Conservation (phyloP, 176 grass and related monocot species). For the Secale cereale region DNA sequence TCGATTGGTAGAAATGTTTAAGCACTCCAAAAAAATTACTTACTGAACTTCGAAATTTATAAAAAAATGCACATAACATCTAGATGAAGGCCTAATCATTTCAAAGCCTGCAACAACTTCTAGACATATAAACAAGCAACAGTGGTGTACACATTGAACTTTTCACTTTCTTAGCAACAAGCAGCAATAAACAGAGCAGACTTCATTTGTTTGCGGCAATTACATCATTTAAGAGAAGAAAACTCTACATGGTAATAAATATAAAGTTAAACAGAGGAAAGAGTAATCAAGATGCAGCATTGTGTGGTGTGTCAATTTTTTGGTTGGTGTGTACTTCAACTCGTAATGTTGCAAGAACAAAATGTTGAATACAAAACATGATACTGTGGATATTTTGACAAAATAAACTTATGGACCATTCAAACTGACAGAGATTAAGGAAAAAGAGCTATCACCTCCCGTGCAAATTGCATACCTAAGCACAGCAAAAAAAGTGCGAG, state of each 20-base stretch:
- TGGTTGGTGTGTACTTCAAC: not conserved
- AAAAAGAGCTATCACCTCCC: not conserved
- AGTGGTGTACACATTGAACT: not conserved
- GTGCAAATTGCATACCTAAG: slow-evolving; percentile 22
- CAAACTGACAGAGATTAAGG: not conserved
- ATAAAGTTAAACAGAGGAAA: not conserved
- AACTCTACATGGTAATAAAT: not conserved
- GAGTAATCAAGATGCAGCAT: not conserved
- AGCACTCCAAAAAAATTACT: not conserved
- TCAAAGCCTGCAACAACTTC: not conserved
- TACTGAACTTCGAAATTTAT: not conserved
- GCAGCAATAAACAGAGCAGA: not conserved
- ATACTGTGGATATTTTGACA: not conserved
- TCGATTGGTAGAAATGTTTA: not conserved
- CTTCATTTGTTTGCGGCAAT: not conserved
- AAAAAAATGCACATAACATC: slow-evolving; percentile 2
- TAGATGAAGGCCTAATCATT: slow-evolving; percentile 1
- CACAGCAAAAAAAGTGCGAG: slow-evolving; percentile 6
- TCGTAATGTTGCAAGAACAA: not conserved
- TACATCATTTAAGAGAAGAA: not conserved
- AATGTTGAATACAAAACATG: not conserved
- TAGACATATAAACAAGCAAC: not conserved
- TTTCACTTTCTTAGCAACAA: not conserved
- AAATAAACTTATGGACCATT: slow-evolving; percentile 8
- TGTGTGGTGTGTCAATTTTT: not conserved